Evolutionary conservation across 495 filamentous ascomycete species (phyloP).

Genomic region (Hypoxylon perforatum): DNA sequence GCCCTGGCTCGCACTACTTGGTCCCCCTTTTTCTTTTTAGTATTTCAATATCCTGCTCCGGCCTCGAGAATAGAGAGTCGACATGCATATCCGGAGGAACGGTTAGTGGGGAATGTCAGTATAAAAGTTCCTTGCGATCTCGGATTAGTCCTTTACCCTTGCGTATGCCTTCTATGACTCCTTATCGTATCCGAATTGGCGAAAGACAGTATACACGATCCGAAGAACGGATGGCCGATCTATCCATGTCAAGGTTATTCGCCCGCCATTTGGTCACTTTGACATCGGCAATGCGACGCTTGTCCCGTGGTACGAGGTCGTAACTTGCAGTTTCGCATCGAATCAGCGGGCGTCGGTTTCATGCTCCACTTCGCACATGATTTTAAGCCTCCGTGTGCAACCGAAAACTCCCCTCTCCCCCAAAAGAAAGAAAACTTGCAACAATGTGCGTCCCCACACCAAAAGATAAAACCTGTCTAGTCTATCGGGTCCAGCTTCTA

Average conservation of each 20-base stretch:
- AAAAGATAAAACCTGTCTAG: constrained; percentile 12
- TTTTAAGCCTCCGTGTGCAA: constrained; percentile 45
- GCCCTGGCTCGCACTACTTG: too few relatives aligned
- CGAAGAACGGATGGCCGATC: constrained; percentile 33
- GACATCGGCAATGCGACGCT: constrained; percentile 20
- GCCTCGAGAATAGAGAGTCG: background rate
- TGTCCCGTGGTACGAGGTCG: background rate
- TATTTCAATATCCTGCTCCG: constrained; percentile 12
- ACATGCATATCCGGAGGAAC: background rate
- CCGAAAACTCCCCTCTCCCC: constrained; percentile 20
- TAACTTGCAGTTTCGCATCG: background rate
- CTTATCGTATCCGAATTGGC: background rate
- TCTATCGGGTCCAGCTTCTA: constrained; percentile 9
- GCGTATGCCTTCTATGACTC: constrained; percentile 11
- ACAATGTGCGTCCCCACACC: constrained; percentile 5
- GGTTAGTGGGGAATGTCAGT: constrained; percentile 3
- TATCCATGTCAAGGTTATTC: constrained; percentile 5
- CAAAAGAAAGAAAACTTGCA: constrained; percentile 10
- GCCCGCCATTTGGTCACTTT: constrained; percentile 16
- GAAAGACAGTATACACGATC: constrained; percentile 9
- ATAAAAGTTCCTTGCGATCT: constrained; percentile 31
- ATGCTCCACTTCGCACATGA: constrained; percentile 43
- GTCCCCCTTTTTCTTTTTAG: background rate
- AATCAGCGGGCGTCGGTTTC: constrained; percentile 22
- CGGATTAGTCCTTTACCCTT: constrained; percentile 19